A percentile compares a stretch with the other conserved stretches of the same genome.
These are phyloP conservation scores for Leccinum subgranulosum DNA, from an alignment of 768 basidiomycete species.

Conservation along the genomic window DNA sequence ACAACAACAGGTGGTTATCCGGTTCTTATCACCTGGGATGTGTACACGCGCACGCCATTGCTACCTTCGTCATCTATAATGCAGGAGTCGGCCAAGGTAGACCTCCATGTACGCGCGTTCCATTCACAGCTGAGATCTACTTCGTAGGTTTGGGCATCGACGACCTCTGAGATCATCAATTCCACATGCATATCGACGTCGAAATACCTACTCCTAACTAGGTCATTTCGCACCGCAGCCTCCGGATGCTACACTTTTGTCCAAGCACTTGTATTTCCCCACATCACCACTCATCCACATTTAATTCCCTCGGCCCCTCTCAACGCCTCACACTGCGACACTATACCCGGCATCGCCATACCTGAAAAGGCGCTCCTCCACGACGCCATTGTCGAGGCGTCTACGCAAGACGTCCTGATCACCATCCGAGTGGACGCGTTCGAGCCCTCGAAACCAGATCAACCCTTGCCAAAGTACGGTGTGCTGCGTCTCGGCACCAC, in stretches of 20 bases:
- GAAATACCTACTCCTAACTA: slow-evolving; percentile 16
- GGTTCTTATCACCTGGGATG: slow-evolving; percentile 12
- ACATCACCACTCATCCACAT: not conserved
- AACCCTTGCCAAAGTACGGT: not conserved
- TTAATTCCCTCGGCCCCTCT: not conserved
- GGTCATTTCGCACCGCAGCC: not conserved
- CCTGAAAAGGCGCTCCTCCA: slow-evolving; percentile 4
- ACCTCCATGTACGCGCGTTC: not conserved
- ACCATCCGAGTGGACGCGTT: not conserved
- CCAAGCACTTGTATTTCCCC: slow-evolving; percentile 9
- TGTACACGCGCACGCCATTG: slow-evolving; percentile 7
- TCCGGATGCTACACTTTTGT: slow-evolving; percentile 4
- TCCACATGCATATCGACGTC: slow-evolving; percentile 13
- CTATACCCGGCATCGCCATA: not conserved
- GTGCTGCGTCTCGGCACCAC: not conserved
- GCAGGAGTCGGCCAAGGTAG: slow-evolving; percentile 1
- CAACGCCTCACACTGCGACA: slow-evolving; percentile 3
- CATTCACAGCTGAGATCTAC: not conserved
- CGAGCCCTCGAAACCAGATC: not conserved
- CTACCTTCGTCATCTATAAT: not conserved
- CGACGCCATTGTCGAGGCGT: slow-evolving; percentile 7
- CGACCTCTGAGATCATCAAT: not conserved
- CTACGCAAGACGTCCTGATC: slow-evolving; percentile 10
- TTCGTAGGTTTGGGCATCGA: not conserved
- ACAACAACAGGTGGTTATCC: not conserved